Conservation (phyloP, 257 asterid species). For the Solanum verrucosum region DNA sequence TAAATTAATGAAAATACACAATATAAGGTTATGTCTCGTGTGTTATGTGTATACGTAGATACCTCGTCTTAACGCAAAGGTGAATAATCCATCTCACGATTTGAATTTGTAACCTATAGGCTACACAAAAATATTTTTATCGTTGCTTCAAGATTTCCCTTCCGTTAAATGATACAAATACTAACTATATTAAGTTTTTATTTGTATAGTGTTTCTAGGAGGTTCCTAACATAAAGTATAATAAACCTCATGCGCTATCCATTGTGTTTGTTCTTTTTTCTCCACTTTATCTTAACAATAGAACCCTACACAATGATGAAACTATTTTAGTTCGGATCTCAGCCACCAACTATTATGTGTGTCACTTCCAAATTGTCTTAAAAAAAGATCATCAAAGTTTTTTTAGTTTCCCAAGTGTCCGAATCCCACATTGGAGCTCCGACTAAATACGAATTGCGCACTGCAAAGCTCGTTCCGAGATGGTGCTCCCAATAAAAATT, state of each 20-base stretch:
- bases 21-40: not conserved
- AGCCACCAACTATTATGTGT: not conserved
- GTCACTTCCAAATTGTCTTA: not conserved
- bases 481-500: too few species aligned
- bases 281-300: not conserved
- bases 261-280: not conserved
- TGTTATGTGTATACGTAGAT: not conserved
- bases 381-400: not conserved
- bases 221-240: not conserved
- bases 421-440: rapidly evolving
- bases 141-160: not conserved
- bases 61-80: not conserved
- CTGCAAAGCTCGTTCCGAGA: rapidly evolving
- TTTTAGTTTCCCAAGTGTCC: too few species aligned
- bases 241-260: not conserved
- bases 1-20: not conserved
- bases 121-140: not conserved
- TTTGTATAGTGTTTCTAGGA: not conserved
- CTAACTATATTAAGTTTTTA: not conserved
- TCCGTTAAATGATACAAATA: not conserved
- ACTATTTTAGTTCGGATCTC: not conserved
- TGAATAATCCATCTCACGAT: not conserved
- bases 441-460: rapidly evolving
- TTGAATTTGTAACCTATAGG: not conserved
- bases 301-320: not conserved